phyloP scores from a whole-genome alignment of 2,329 filamentous ascomycete species.

The Alternaria tenuissima region DNA sequence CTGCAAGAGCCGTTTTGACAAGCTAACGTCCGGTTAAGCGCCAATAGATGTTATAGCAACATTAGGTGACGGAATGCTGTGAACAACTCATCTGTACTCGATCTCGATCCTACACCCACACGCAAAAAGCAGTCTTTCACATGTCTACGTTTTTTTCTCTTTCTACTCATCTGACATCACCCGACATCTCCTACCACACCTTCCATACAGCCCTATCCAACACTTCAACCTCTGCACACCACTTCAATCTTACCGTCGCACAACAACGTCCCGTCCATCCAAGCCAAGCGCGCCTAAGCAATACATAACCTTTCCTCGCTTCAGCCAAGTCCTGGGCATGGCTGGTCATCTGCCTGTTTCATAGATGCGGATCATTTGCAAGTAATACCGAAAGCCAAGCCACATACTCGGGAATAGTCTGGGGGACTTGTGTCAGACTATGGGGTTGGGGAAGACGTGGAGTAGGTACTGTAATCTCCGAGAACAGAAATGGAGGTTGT shows the following conservation, averaged over 20 bases:
- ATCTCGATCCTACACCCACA: background rate
- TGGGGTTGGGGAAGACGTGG: background rate
- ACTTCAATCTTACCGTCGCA: slow-evolving; percentile 3
- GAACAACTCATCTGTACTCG: background rate
- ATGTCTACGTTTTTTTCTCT: background rate
- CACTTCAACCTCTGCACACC: slow-evolving; percentile 1
- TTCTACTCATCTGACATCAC: background rate
- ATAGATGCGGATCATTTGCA: slow-evolving; percentile 9
- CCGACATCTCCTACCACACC: background rate
- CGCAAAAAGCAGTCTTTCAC: background rate
- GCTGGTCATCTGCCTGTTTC: slow-evolving; percentile 9
- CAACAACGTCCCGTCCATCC: slow-evolving; percentile 1
- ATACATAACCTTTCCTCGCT: slow-evolving; percentile 10
- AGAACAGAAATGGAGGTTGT: background rate
- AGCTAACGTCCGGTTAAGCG: background rate
- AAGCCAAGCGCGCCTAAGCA: slow-evolving; percentile 16
- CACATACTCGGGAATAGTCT: background rate
- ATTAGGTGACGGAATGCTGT: background rate
- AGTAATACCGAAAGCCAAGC: background rate
- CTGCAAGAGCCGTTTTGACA: background rate
- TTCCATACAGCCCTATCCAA: slow-evolving; percentile 10
- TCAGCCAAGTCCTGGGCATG: slow-evolving; percentile 16
- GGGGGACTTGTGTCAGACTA: background rate
- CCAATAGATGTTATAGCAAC: background rate
- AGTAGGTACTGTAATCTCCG: background rate